Evolutionary conservation across 306 rosid genomes (phyloP).

Genomic region (Ziziphus jujuba): DNA sequence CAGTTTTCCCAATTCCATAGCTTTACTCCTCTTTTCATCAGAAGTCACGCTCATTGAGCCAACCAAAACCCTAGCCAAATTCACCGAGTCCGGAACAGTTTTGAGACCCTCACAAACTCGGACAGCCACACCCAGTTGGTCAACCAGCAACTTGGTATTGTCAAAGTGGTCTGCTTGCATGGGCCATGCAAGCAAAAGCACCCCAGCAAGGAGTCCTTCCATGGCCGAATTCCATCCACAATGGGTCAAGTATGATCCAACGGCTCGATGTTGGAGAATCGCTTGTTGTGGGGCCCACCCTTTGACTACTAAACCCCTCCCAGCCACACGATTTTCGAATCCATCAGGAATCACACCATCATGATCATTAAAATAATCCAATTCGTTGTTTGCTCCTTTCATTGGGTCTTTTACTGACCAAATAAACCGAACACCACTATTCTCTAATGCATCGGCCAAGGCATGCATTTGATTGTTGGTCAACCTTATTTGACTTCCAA

Average conservation of each 20-base stretch:
- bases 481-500: constrained; percentile 41
- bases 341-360: neutral
- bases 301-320: constrained; percentile 39
- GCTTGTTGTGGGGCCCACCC: constrained; percentile 59
- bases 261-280: constrained; percentile 35
- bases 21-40: neutral
- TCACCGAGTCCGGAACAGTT: constrained; percentile 25
- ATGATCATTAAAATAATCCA: neutral
- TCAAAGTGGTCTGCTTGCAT: constrained; percentile 43
- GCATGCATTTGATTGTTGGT: constrained; percentile 26
- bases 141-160: constrained; percentile 36
- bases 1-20: neutral
- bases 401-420: constrained; percentile 37
- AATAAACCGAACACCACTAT: constrained; percentile 49
- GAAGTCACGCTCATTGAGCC: constrained; percentile 23
- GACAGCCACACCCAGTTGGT: constrained; percentile 32
- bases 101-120: constrained; percentile 35
- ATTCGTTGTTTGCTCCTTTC: neutral
- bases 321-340: constrained; percentile 29
- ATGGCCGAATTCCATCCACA: constrained; percentile 61
- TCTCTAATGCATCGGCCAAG: constrained; percentile 30
- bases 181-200: constrained; percentile 48
- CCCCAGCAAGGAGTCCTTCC: constrained; percentile 39
- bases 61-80: constrained; percentile 26
- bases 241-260: constrained; percentile 46